Base-by-base conservation (phyloP, 1,139 yeast species). In the Lodderomyces beijingensis region DNA sequence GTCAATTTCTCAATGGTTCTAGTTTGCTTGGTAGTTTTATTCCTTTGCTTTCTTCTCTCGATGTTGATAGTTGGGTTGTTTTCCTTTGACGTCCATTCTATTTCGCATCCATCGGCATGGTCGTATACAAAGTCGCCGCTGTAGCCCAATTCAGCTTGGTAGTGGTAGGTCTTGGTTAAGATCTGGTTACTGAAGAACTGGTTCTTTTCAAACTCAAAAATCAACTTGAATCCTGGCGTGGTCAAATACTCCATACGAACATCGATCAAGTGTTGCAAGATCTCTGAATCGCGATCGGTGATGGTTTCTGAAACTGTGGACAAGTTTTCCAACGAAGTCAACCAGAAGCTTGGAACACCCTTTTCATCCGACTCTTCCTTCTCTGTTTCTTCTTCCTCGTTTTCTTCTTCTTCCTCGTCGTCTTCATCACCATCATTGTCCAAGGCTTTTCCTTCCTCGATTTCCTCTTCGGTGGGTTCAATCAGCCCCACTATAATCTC, bases 1-100 rank as follows among this genome's bases (percentile, higher is more conserved):
- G 95, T 81, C 50, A 88, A 73, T 66, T 91, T 89, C 62, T 91
- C 97, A 50, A 91, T 83, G 30, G 96, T 88, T 62, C 99, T 81
- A 19, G 96, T 91, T 57, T 93, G 96, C 62, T 88, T 88, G 41
- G 99, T 91, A 59, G 84, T 88, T 70, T 91, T 93, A 64, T 93
- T 93, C 65, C 98, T 82, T 68, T 91, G 99, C 65, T 91, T 91
- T 65, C 96, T 83, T 73, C 88, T 84, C 69, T 91, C 97, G 39
- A 91, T 79, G 45, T 71, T 68, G 41, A 89, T 78, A 22, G 98
- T 91, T 36, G 86, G 88, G 56, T 91, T 89, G 44, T 70, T 66
- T 47, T 83, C 95, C 50, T 83, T 79, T 36, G 80, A 74, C 44
- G 65, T 69, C 99, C 99, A 91, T 49, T 82, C 68, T 57, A 93